These are phyloP conservation scores for Takakia lepidozioides DNA, from an alignment of 225 moss, liverwort and hornwort species.

Conservation along the genomic window DNA sequence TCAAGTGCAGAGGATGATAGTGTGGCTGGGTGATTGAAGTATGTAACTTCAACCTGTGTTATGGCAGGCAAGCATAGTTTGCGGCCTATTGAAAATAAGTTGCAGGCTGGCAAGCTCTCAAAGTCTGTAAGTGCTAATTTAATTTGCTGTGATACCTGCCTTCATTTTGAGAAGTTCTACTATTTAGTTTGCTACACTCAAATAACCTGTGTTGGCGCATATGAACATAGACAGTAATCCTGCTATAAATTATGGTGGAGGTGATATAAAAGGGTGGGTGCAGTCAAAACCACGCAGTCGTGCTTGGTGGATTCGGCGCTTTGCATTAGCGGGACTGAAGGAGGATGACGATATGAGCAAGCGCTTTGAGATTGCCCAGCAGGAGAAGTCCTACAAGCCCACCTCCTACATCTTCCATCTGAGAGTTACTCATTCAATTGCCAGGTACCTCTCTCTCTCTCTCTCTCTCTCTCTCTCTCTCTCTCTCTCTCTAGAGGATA, in stretches of 20 bases:
- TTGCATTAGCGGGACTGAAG: conserved; percentile 51
- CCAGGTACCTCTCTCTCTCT: too few species aligned
- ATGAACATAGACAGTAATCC: too few species aligned
- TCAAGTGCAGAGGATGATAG: too few species aligned
- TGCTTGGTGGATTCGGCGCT: conserved; percentile 77
- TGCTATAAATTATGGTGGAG: too few species aligned
- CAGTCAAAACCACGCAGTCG: conserved; percentile 62
- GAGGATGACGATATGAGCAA: conserved; percentile 69
- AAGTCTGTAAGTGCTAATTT: conserved; percentile 25
- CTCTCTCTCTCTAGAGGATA: too few species aligned
- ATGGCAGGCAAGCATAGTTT: conserved; percentile 28
- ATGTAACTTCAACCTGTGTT: not conserved
- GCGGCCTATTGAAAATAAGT: conserved; percentile 16
- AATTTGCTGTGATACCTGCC: too few species aligned
- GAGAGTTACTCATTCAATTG: too few species aligned
- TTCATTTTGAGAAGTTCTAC: too few species aligned
- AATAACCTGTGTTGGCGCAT: too few species aligned
- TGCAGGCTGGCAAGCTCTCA: conserved; percentile 15
- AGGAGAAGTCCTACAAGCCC: conserved; percentile 52
- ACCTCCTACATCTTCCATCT: conserved; percentile 81
- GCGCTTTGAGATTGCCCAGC: conserved; percentile 52
- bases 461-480: too few species aligned
- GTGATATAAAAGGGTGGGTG: too few species aligned
- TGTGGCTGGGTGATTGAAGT: not conserved
- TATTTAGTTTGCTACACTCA: too few species aligned